Evolutionary conservation across 345 rosid genomes (phyloP).

Genomic region (Eucalyptus sp.): DNA sequence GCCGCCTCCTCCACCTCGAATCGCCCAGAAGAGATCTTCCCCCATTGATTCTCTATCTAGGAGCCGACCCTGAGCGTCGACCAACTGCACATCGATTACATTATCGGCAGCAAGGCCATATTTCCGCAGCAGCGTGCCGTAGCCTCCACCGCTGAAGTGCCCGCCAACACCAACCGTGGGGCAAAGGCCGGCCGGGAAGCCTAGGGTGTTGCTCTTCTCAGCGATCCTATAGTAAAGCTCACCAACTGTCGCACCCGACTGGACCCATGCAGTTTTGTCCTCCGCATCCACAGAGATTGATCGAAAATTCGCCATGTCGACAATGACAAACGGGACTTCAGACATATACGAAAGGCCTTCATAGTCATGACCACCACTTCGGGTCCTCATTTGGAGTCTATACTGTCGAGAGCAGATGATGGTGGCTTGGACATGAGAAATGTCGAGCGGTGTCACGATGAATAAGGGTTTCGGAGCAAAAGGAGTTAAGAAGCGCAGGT

Average conservation of each 20-base stretch:
- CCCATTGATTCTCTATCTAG: conserved; percentile 38
- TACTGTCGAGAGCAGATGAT: conserved; percentile 13
- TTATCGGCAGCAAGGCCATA: conserved; percentile 40
- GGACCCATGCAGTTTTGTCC: conserved; percentile 38
- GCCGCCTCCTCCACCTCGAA: background rate
- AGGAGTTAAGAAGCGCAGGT: conserved; percentile 1
- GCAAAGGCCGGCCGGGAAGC: conserved; percentile 31
- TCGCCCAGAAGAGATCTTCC: conserved; percentile 22
- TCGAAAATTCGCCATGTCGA: conserved; percentile 31
- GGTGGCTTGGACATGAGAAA: conserved; percentile 23
- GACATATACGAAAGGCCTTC: conserved; percentile 42
- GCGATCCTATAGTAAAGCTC: conserved; percentile 37
- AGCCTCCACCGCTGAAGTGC: conserved; percentile 37
- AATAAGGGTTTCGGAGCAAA: conserved; percentile 4
- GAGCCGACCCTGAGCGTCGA: conserved; percentile 17
- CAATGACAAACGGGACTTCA: conserved; percentile 15
- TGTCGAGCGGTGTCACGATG: conserved; percentile 17
- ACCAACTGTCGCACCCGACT: conserved; percentile 39
- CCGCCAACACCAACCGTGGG: conserved; percentile 35
- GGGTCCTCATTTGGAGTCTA: conserved; percentile 13
- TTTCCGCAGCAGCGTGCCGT: conserved; percentile 37
- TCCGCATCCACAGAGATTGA: conserved; percentile 11
- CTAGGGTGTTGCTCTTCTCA: conserved; percentile 17
- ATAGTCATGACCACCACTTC: conserved; percentile 55
- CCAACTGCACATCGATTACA: conserved; percentile 26